Conservation (phyloP, 2,329 filamentous ascomycete genomes). For the Fusarium brevicatenulatum region DNA sequence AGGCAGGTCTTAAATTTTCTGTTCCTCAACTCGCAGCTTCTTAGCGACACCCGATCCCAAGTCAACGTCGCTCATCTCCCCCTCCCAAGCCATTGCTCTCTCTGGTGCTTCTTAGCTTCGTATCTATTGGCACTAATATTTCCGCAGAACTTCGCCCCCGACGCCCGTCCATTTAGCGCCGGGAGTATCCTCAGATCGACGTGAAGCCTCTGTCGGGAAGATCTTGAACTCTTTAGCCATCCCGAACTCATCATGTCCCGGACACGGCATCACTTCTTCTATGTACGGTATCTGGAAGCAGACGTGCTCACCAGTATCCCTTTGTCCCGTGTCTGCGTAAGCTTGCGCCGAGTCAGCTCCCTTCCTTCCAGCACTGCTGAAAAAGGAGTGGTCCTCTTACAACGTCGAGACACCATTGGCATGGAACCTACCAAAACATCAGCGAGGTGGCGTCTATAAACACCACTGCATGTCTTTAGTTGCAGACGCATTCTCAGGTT, state of each 20-base stretch:
- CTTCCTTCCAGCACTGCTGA: neutral
- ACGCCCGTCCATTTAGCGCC: conserved; percentile 34
- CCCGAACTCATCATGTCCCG: conserved; percentile 6
- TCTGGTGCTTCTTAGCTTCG: neutral
- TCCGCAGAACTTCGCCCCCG: conserved; percentile 17
- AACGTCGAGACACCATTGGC: conserved; percentile 13
- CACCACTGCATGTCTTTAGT: conserved; percentile 23
- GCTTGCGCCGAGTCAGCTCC: neutral
- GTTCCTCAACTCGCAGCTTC: neutral
- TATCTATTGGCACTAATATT: conserved; percentile 6
- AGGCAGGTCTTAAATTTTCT: neutral
- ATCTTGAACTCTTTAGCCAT: conserved; percentile 34
- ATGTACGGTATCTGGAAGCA: neutral
- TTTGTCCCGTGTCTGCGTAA: neutral
- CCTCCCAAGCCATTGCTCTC: neutral
- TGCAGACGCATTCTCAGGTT: conserved; percentile 6
- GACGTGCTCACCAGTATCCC: neutral
- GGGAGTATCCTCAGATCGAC: conserved; percentile 37
- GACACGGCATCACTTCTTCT: neutral
- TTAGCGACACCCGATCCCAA: neutral
- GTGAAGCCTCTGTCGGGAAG: conserved; percentile 26
- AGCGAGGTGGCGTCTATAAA: conserved; percentile 3
- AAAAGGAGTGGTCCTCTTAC: neutral
- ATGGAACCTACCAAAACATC: conserved; percentile 17
- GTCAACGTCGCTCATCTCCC: neutral